These are phyloP conservation scores for Plasmodium cynomolgi DNA, from an alignment of 169 alveolate genomes.

Conservation along the genomic window DNA sequence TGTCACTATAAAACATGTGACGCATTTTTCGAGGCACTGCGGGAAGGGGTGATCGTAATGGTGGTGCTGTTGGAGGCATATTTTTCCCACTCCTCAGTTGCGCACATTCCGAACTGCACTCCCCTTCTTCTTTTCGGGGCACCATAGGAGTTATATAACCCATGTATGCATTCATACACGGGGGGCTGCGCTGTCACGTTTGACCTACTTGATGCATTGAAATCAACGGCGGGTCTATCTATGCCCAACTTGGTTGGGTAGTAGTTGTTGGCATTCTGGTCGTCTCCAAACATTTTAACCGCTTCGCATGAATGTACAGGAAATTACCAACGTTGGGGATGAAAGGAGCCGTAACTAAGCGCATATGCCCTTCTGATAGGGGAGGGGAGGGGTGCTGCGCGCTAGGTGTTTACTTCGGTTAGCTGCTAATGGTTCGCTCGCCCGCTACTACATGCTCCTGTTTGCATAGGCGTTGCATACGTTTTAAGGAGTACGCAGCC, in stretches of 20 bases:
- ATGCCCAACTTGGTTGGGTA: slow-evolving; percentile 61
- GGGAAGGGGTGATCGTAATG: neutral
- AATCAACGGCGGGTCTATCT: slow-evolving; percentile 73
- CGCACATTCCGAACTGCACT: neutral
- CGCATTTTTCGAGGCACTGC: neutral
- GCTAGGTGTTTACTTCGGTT: neutral
- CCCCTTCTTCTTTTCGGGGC: neutral
- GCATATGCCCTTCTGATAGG: neutral
- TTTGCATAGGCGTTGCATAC: neutral
- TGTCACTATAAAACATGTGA: neutral
- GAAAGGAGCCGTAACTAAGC: neutral
- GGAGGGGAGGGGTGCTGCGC: neutral
- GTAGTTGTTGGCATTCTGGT: slow-evolving; percentile 41
- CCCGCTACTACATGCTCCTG: neutral
- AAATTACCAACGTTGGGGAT: neutral
- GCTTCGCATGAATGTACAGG: neutral
- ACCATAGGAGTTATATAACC: neutral
- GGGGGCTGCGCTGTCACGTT: neutral
- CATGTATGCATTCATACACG: neutral
- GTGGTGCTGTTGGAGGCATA: neutral
- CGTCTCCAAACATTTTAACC: slow-evolving; percentile 48
- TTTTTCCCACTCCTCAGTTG: neutral
- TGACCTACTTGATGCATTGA: slow-evolving; percentile 52
- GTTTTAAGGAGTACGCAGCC: neutral
- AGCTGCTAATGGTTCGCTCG: neutral